phyloP scores from a whole-genome alignment of 1,284 basidiomycete species.

The Sanghuangporus sanghuang region DNA sequence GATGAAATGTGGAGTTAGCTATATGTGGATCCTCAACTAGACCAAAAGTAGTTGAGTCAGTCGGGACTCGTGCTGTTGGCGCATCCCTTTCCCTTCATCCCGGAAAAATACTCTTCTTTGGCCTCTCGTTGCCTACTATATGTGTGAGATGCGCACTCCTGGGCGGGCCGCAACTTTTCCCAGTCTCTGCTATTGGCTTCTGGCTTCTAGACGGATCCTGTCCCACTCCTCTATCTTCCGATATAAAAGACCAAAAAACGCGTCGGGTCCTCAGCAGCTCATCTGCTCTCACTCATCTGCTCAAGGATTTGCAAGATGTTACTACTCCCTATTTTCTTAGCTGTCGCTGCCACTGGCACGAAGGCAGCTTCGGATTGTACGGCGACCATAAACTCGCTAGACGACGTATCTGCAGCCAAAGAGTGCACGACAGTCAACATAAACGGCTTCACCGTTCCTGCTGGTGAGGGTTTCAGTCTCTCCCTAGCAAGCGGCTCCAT shows the following conservation, averaged over 20 bases:
- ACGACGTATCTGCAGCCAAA: constrained; percentile 38
- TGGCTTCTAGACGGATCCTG: neutral
- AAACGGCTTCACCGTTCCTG: constrained; percentile 37
- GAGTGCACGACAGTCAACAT: constrained; percentile 44
- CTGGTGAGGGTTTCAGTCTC: constrained; percentile 29
- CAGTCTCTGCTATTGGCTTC: neutral
- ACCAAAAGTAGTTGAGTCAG: too few relatives aligned
- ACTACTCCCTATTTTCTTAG: constrained; percentile 1
- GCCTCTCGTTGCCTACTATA: neutral
- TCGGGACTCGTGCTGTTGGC: neutral
- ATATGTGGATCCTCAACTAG: neutral
- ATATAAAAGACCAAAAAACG: neutral
- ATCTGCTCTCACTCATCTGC: neutral
- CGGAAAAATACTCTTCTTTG: neutral
- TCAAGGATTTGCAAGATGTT: neutral
- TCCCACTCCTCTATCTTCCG: neutral
- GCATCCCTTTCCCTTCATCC: neutral
- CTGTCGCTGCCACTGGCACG: neutral
- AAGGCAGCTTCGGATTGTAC: constrained; percentile 27
- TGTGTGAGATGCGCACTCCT: neutral
- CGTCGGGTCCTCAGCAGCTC: neutral
- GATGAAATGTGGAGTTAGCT: neutral
- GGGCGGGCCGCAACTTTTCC: neutral
- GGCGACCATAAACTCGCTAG: constrained; percentile 38
- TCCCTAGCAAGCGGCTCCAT: constrained; percentile 24